Conservation (phyloP, 768 basidiomycete species). For the Lactifluus echinatus region DNA sequence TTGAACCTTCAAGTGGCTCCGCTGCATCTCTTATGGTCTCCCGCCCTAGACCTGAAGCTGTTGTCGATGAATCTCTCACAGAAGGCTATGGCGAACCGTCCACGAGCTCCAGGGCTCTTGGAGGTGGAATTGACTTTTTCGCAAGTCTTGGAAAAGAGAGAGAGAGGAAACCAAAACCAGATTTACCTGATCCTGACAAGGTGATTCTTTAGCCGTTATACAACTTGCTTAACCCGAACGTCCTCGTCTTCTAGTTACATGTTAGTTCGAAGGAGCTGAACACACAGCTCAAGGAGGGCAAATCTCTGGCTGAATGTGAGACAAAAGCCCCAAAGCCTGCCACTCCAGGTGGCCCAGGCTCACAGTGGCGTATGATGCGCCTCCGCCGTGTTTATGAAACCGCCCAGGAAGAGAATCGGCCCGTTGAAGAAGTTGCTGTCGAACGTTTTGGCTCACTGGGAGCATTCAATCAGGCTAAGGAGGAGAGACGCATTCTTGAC, state of each 20-base stretch:
- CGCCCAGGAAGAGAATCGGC: conserved; percentile 71
- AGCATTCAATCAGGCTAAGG: conserved; percentile 82
- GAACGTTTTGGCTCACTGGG: conserved; percentile 83
- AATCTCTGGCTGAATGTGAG: conserved; percentile 31
- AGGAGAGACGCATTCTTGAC: conserved; percentile 80
- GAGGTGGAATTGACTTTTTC: conserved; percentile 80
- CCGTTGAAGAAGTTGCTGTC: conserved; percentile 70
- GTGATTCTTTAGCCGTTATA: conserved; percentile 31
- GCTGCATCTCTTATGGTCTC: conserved; percentile 23
- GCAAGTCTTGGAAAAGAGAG: conserved; percentile 73
- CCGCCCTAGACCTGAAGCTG: conserved; percentile 20
- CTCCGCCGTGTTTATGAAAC: conserved; percentile 83
- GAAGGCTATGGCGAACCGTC: conserved; percentile 57
- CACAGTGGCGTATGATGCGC: conserved; percentile 98
- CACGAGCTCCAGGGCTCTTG: conserved; percentile 37
- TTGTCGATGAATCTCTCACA: conserved; percentile 44
- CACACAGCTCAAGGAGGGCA: conserved; percentile 41
- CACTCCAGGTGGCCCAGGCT: conserved; percentile 85
- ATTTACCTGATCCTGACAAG: conserved; percentile 63
- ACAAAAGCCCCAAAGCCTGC: conserved; percentile 39
- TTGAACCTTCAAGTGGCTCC: conserved; percentile 35
- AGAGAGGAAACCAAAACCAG: conserved; percentile 52
- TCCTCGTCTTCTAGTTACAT: conserved; percentile 38
- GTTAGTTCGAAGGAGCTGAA: conserved; percentile 60
- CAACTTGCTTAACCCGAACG: neutral